Evolutionary conservation across 495 filamentous ascomycete genomes (phyloP), one percentile per base, ranked within the genome.

Genomic region (Xylaria bambusicola): DNA sequence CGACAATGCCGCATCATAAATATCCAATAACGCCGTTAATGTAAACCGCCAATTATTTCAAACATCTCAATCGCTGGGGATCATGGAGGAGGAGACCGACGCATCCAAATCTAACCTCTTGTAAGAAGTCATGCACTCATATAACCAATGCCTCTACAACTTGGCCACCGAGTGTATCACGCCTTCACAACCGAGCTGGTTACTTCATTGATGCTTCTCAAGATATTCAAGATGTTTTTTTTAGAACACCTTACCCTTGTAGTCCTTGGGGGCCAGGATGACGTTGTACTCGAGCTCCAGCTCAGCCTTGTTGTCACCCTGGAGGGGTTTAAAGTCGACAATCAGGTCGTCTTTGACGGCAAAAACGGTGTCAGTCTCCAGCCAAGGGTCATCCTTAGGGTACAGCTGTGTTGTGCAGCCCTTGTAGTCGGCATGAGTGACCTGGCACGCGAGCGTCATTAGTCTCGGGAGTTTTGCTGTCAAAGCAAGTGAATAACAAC

Each of bases 361-460:
- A 63, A 93, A 93, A 27, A 90, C 88, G 20, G 85, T 83, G 75
- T 93, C 89, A 58, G 88, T 82, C 50, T 76, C 75, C 36, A 91
- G 75, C 72, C 89, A 86, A 53, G 82, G 78, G 71, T 88, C 87
- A 41, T 83, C 78, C 66, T 83, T 79, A 70, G 91, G 88, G 69
- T 91, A 92, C 44, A 92, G 83, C 73, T 93, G 89, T 2, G 88
- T 92, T 7, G 86, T 88, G 69, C 90, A 81, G 51, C 86, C 84
- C 71, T 87, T 78, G 73, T 75, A 84, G 0, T 79, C 77, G 21
- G 76, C 68, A 60, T 77, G 73, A 13, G 77, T 80, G 68, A 83
- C 71, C 73, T 77, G 31, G 5, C 31, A 36, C 17, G n/a, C n/a
- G 26, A 29, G 35, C 35, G 6, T 23, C 7, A 8, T 24, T 51